Evolutionary conservation across 2,329 filamentous ascomycete species (phyloP).

Genomic region (Stagonosporopsis cucurbitacearum): DNA sequence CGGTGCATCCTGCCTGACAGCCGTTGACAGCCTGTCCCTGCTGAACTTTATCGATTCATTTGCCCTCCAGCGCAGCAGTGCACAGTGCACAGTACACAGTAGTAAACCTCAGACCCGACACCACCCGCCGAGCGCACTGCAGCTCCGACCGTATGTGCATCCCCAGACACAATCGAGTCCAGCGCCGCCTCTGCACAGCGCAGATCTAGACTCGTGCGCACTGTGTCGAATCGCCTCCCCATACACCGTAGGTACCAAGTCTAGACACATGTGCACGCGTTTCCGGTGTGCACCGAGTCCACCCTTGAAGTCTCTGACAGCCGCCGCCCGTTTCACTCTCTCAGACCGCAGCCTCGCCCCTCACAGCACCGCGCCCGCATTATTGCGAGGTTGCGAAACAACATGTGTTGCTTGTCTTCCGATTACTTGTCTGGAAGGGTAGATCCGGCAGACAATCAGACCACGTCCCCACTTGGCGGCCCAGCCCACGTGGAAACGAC

Average conservation of each 20-base stretch:
- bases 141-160: background rate
- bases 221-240: background rate
- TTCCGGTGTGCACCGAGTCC: background rate
- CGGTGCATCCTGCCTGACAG: too few species aligned
- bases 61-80: background rate
- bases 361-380: background rate
- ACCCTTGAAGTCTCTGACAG: background rate
- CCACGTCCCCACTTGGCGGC: conserved; percentile 2
- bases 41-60: background rate
- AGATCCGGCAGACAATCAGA: conserved; percentile 10
- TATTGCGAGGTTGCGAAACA: background rate
- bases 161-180: background rate
- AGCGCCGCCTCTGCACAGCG: background rate
- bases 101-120: background rate
- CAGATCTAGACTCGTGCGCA: background rate
- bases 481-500: background rate
- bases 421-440: conserved; percentile 6
- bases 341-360: background rate
- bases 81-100: too few species aligned
- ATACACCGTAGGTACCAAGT: too few species aligned
- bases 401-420: background rate
- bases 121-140: background rate
- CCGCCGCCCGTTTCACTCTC: background rate
- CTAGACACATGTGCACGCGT: background rate
- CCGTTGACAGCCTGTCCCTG: conserved; percentile 2